Evolutionary conservation across 2,329 filamentous ascomycete species (phyloP), one percentile per base, ranked within the genome.

Genomic region (Colletotrichum sp.): DNA sequence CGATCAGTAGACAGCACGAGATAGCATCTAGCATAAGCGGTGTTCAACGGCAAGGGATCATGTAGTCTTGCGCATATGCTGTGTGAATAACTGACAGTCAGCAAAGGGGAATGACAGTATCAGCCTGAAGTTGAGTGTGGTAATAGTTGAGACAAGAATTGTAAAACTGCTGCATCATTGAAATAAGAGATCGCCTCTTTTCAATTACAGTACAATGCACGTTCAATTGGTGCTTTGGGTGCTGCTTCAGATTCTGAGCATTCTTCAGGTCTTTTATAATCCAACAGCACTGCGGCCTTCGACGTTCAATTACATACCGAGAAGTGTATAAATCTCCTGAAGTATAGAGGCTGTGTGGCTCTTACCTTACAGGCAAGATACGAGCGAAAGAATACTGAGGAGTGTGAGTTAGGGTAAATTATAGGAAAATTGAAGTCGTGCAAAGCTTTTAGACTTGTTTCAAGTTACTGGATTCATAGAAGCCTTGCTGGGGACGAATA

Each of bases 181-280:
- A 4, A 22, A 22, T 3, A 48, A 0, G 10, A 48, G 44, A 1
- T 48, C n/a, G n/a, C n/a, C 10, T 22, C 28, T 34, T 39, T 18
- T 39, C 4, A 2, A 18, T 39, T 5, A 39, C 36, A 9, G 8
- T 18, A 39, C 36, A 18, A 18, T 2, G 16, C 1, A 39, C 36
- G 36, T 18, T 18, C 8, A 10, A 3, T 3, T 6, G 0, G 3
- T 3, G 39, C 39, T n/a, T 12, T 44, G 18, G 9, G 5, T 44
- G 39, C 39, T 10, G 9, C 39, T 44, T 18, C 1, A 0, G 1
- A 44, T 2, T 44, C 9, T n/a, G 9, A 3, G 0, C 39, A 44
- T n/a, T 4, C 18, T 2, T 44, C 1, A 44, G 4, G 4, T 44
- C 36, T 44, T 39, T 3, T n/a, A 44, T n/a, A n/a, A 9, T 3